A percentile compares a stretch with the other conserved stretches of the same genome.
Conservation (phyloP, 768 basidiomycete species). For the Glaciozyma martinii region DNA sequence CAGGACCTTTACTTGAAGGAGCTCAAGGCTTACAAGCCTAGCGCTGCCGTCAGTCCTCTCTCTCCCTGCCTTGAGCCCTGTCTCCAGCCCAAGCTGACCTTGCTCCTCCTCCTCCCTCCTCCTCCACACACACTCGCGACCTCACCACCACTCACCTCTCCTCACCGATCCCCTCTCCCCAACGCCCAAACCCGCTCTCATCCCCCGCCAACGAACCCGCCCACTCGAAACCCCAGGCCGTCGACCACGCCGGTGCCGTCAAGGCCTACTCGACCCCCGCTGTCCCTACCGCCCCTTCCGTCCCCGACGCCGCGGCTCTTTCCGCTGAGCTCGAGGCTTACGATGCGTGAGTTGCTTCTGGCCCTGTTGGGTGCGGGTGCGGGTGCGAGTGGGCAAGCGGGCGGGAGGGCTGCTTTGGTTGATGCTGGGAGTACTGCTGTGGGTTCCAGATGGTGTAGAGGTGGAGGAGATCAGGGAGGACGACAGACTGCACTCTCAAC, state of each 20-base stretch:
- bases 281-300: constrained; percentile 60
- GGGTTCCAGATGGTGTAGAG: too few species aligned
- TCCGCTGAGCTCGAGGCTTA: constrained; percentile 79
- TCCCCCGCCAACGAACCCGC: background rate
- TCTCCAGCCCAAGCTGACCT: background rate
- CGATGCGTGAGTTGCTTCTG: constrained; percentile 66
- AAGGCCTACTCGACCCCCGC: constrained; percentile 70
- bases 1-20: constrained; percentile 87
- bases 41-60: constrained; percentile 52
- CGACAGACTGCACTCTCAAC: background rate
- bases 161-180: background rate
- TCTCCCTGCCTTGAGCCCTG: constrained; percentile 6
- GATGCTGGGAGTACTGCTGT: too few species aligned
- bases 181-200: background rate
- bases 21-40: constrained; percentile 79
- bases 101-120: background rate
- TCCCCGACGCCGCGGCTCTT: constrained; percentile 61
- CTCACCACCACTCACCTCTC: background rate
- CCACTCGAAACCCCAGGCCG: constrained; percentile 49
- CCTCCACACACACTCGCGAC: background rate
- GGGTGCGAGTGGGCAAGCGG: background rate
- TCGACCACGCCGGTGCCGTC: constrained; percentile 78
- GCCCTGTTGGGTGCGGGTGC: constrained; percentile 2
- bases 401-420: background rate
- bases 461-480: too few species aligned